phyloP scores from a whole-genome alignment of 2,329 filamentous ascomycete genomes.

The Hymenoscyphus repandus region DNA sequence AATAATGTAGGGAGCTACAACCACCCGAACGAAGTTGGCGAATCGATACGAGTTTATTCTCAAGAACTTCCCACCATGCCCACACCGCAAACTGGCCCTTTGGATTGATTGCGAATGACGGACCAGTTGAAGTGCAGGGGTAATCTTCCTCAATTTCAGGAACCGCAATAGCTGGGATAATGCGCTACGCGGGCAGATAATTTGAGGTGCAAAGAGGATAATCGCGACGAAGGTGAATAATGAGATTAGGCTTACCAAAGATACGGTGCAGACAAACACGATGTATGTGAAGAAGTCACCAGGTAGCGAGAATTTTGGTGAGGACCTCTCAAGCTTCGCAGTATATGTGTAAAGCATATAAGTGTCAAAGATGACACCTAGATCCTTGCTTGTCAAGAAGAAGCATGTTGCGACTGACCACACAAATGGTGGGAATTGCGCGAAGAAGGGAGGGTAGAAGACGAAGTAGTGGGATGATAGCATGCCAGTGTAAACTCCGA shows the following conservation, averaged over 20 bases:
- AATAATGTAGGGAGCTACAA: slow-evolving; percentile 35
- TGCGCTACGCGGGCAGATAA: slow-evolving; percentile 53
- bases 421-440: slow-evolving; percentile 42
- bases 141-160: slow-evolving; percentile 56
- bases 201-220: slow-evolving; percentile 46
- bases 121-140: slow-evolving; percentile 48
- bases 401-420: slow-evolving; percentile 35
- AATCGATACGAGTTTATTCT: slow-evolving; percentile 44
- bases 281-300: slow-evolving; percentile 65
- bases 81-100: slow-evolving; percentile 46
- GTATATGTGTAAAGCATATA: slow-evolving; percentile 67
- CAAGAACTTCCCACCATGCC: slow-evolving; percentile 51
- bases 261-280: slow-evolving; percentile 54
- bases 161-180: slow-evolving; percentile 50
- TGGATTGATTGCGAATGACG: slow-evolving; percentile 47
- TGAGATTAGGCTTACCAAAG: slow-evolving; percentile 51
- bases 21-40: slow-evolving; percentile 31
- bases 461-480: slow-evolving; percentile 44
- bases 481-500: slow-evolving; percentile 50
- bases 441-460: slow-evolving; percentile 44
- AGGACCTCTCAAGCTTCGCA: slow-evolving; percentile 55
- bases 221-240: slow-evolving; percentile 20
- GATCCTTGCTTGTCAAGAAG: slow-evolving; percentile 30
- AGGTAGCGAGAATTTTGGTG: slow-evolving; percentile 54
- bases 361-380: slow-evolving; percentile 58